A percentile compares a stretch with the other conserved stretches of the same genome.
phyloP scores from a whole-genome alignment of 176 grass and related monocot species.

The Oryza punctata region DNA sequence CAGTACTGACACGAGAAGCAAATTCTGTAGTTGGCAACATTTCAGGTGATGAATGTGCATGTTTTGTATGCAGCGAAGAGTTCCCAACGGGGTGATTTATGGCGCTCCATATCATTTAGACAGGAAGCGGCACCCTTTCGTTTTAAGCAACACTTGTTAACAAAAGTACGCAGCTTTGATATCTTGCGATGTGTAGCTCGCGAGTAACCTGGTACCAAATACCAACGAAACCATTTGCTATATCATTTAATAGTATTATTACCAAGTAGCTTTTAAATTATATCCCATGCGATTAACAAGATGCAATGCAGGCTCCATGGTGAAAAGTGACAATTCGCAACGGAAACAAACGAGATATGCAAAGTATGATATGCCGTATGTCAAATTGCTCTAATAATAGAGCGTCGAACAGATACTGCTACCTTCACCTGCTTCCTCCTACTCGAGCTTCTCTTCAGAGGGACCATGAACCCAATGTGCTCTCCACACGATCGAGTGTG shows the following conservation, averaged over 20 bases:
- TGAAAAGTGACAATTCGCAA: not conserved
- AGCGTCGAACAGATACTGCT: not conserved
- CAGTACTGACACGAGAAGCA: not conserved
- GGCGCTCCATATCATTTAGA: not conserved
- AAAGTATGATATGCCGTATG: too few relatives aligned
- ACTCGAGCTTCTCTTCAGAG: conserved; percentile 57
- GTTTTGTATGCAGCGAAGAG: not conserved
- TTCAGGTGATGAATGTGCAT: not conserved
- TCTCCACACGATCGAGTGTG: conserved; percentile 78
- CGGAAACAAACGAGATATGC: not conserved
- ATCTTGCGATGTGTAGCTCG: not conserved
- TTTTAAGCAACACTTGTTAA: not conserved
- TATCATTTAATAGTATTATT: not conserved
- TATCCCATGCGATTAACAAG: not conserved
- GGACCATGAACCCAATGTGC: conserved; percentile 61
- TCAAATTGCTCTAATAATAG: not conserved
- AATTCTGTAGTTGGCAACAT: not conserved
- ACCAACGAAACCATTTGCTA: not conserved
- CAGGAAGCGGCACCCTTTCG: not conserved
- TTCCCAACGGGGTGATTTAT: not conserved
- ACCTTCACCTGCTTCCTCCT: conserved; percentile 25
- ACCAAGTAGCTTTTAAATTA: not conserved
- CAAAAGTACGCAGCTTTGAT: not conserved
- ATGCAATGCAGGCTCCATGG: not conserved
- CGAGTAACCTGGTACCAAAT: not conserved